Evolutionary conservation across 345 rosid species (phyloP).

Genomic region (Mangifera indica): DNA sequence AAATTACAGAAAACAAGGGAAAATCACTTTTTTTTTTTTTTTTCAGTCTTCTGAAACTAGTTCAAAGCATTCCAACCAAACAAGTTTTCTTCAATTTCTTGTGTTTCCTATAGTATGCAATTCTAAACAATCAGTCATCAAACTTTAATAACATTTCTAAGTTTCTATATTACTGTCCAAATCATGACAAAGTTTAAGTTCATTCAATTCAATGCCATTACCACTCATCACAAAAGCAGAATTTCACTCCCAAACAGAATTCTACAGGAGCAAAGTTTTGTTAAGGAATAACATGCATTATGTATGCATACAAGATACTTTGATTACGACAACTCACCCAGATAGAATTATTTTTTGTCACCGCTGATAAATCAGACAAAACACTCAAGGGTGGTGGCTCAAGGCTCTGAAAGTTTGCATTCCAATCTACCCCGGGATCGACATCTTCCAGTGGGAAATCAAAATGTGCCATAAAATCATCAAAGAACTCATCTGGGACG

Average conservation of each 20-base stretch:
- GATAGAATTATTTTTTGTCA: slow-evolving; percentile 19
- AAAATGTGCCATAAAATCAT: slow-evolving; percentile 47
- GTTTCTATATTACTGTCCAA: too few relatives aligned
- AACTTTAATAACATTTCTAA: too few relatives aligned
- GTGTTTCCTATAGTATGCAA: too few relatives aligned
- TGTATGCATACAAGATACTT: not conserved
- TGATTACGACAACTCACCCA: slow-evolving; percentile 40
- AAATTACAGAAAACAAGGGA: too few relatives aligned
- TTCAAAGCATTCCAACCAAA: too few relatives aligned
- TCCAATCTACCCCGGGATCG: slow-evolving; percentile 62
- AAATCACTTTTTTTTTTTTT: too few relatives aligned
- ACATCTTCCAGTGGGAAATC: slow-evolving; percentile 66
- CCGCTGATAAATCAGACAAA: slow-evolving; percentile 43
- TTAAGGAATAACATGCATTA: too few relatives aligned
- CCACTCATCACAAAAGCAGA: not conserved
- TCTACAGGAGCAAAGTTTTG: not conserved
- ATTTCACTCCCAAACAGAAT: not conserved
- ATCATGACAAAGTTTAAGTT: too few relatives aligned
- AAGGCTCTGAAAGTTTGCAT: slow-evolving; percentile 53
- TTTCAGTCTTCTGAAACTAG: too few relatives aligned
- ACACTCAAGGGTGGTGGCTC: slow-evolving; percentile 62
- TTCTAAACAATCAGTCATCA: too few relatives aligned
- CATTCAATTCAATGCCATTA: too few relatives aligned
- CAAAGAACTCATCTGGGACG: slow-evolving; percentile 58
- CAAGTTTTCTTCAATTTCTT: too few relatives aligned